Evolutionary conservation across 2,329 filamentous ascomycete species (phyloP).

Genomic region (Diaporthe citri): DNA sequence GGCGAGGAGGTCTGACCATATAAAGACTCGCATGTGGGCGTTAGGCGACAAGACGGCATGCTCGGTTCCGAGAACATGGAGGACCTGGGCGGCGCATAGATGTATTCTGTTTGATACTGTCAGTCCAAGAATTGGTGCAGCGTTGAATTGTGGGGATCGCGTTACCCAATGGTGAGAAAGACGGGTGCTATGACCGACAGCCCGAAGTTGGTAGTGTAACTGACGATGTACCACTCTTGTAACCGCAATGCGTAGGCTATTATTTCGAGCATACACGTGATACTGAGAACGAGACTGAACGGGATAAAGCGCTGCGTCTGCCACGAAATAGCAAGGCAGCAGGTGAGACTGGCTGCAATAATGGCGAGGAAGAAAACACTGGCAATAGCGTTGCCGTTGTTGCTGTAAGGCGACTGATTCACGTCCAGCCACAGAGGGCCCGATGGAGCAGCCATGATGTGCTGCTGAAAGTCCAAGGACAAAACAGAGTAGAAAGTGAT

Average conservation of each 20-base stretch:
- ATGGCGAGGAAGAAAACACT: constrained; percentile 35
- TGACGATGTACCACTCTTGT: constrained; percentile 33
- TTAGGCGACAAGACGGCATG: constrained; percentile 46
- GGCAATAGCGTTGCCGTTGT: constrained; percentile 18
- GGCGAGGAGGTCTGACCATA: constrained; percentile 45
- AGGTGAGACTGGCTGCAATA: constrained; percentile 29
- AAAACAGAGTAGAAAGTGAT: neutral
- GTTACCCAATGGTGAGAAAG: constrained; percentile 47
- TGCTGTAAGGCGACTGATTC: constrained; percentile 38
- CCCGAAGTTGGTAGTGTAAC: constrained; percentile 33
- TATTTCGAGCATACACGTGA: constrained; percentile 35
- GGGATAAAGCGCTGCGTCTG: constrained; percentile 35
- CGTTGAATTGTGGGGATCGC: constrained; percentile 3
- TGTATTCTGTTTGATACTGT: constrained; percentile 45
- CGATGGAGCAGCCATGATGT: constrained; percentile 30
- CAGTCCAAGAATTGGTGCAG: neutral
- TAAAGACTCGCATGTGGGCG: constrained; percentile 45
- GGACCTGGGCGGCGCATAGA: constrained; percentile 44
- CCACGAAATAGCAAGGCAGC: constrained; percentile 31
- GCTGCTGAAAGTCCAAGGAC: constrained; percentile 2
- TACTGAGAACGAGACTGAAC: constrained; percentile 33
- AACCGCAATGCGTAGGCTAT: constrained; percentile 31
- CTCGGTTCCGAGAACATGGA: constrained; percentile 47
- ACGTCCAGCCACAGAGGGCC: constrained; percentile 35
- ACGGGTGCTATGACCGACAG: constrained; percentile 46